These are phyloP conservation scores for Dendrocalamus latiflorus DNA, from an alignment of 202 grass and related monocot genomes.

Conservation along the genomic window DNA sequence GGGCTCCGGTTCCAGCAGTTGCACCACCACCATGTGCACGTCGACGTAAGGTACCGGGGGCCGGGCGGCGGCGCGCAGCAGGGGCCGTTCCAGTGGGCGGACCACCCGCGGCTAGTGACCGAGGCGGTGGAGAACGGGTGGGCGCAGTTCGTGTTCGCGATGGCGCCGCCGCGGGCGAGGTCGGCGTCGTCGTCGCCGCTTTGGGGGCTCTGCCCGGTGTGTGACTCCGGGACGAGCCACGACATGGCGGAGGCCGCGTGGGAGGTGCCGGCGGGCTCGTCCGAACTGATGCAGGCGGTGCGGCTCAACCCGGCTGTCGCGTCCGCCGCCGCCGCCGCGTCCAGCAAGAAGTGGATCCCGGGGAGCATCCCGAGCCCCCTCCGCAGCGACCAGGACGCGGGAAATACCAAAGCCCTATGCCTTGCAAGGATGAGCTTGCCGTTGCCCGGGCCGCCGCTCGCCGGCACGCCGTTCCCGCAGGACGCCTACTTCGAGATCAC, in stretches of 20 bases:
- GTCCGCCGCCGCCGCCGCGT: background rate
- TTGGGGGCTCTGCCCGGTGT: conserved; percentile 44
- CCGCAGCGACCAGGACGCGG: conserved; percentile 1
- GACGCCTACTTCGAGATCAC: conserved; percentile 92
- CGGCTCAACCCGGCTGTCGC: conserved; percentile 49
- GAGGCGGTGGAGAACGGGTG: conserved; percentile 88
- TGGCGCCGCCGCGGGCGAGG: conserved; percentile 17
- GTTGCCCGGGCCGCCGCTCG: conserved; percentile 64
- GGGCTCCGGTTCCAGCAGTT: conserved; percentile 64
- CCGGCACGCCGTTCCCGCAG: conserved; percentile 71
- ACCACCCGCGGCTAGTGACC: conserved; percentile 66
- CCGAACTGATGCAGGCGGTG: conserved; percentile 80
- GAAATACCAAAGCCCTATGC: background rate
- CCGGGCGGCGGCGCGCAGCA: conserved; percentile 18
- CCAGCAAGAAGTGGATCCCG: conserved; percentile 34
- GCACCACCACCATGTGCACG: conserved; percentile 27
- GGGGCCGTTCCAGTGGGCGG: conserved; percentile 58
- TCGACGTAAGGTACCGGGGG: background rate
- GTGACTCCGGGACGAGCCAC: conserved; percentile 32
- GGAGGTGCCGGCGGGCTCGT: conserved; percentile 56
- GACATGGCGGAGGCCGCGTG: conserved; percentile 46
- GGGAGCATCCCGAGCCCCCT: conserved; percentile 37
- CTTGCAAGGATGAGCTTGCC: conserved; percentile 69
- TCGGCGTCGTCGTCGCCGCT: conserved; percentile 36
- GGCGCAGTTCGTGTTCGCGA: conserved; percentile 67